Percentiles rank a stretch among this genome's conserved stretches.
Evolutionary conservation across 2,329 filamentous ascomycete genomes (phyloP).

Genomic region (Colletotrichum filicis): DNA sequence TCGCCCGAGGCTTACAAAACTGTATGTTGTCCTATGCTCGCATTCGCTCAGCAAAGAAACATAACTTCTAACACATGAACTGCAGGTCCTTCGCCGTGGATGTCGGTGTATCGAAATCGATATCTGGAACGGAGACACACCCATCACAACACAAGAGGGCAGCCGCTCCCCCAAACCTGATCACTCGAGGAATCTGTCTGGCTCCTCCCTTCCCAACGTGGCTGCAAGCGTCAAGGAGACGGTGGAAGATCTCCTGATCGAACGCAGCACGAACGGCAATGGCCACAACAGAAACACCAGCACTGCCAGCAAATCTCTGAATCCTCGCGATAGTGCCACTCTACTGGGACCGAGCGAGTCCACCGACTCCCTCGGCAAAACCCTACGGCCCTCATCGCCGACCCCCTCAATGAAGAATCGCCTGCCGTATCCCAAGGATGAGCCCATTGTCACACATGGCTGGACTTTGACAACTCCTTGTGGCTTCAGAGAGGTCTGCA

Average conservation of each 20-base stretch:
- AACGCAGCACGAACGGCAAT: constrained; percentile 36
- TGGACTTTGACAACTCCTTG: constrained; percentile 89
- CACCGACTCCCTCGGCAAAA: constrained; percentile 40
- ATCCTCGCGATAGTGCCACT: constrained; percentile 34
- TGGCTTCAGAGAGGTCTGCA: constrained; percentile 87
- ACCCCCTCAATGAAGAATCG: constrained; percentile 38
- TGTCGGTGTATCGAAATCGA: constrained; percentile 96
- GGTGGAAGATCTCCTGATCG: constrained; percentile 43
- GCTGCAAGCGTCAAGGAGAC: constrained; percentile 52
- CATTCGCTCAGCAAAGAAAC: background rate
- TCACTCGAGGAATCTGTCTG: constrained; percentile 60
- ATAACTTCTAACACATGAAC: background rate
- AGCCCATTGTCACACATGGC: constrained; percentile 85
- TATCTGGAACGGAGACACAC: constrained; percentile 82
- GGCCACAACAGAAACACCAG: constrained; percentile 54
- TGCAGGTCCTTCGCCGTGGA: constrained; percentile 75
- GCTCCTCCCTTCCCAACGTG: constrained; percentile 56
- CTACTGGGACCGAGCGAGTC: constrained; percentile 47
- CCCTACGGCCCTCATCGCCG: constrained; percentile 34
- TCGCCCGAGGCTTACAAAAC: constrained; percentile 83
- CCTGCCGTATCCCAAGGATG: constrained; percentile 55
- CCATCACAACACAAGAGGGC: constrained; percentile 43
- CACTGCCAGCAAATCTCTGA: constrained; percentile 45
- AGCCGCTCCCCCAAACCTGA: constrained; percentile 52
- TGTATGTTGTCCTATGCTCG: constrained; percentile 57